A percentile compares a stretch with the other conserved stretches of the same genome.
These are phyloP conservation scores for Clavispora phyllophila DNA, from an alignment of 805 yeast species.

Conservation along the genomic window DNA sequence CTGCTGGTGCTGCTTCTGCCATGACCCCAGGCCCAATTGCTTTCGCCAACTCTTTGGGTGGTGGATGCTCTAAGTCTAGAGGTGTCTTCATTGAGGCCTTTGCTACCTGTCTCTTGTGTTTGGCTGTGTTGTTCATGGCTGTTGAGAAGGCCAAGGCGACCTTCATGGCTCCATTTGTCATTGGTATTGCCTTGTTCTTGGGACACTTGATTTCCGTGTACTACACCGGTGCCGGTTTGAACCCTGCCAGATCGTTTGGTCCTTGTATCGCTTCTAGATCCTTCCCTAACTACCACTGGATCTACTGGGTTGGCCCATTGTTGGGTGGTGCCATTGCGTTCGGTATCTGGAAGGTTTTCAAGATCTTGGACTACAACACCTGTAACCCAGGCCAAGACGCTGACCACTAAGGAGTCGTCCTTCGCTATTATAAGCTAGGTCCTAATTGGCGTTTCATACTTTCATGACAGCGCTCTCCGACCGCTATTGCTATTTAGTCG, in stretches of 20 bases:
- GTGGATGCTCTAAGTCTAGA: constrained; percentile 65
- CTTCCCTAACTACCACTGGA: constrained; percentile 86
- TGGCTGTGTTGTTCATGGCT: constrained; percentile 76
- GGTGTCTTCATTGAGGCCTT: constrained; percentile 81
- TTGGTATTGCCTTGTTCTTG: constrained; percentile 73
- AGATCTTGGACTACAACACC: constrained; percentile 61
- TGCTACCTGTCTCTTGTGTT: constrained; percentile 67
- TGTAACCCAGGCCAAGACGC: constrained; percentile 68
- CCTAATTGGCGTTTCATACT: background rate
- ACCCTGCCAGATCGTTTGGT: constrained; percentile 88
- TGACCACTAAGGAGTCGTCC: constrained; percentile 26
- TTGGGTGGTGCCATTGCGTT: constrained; percentile 45
- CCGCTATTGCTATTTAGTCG: background rate
- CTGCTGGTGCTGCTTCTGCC: constrained; percentile 83
- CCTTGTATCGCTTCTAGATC: constrained; percentile 67
- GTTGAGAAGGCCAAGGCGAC: constrained; percentile 78
- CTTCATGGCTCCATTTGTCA: constrained; percentile 73
- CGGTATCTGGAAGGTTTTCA: constrained; percentile 62
- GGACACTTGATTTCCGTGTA: constrained; percentile 78
- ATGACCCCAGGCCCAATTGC: constrained; percentile 77
- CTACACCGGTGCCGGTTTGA: constrained; percentile 88
- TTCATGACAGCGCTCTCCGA: background rate
- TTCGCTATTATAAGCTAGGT: background rate
- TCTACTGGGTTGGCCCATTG: constrained; percentile 87
- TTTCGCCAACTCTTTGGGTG: constrained; percentile 68